A percentile compares a stretch with the other conserved stretches of the same genome.
Conservation (phyloP, 1,284 basidiomycete species). For the Singerocomus rubriflavus region DNA sequence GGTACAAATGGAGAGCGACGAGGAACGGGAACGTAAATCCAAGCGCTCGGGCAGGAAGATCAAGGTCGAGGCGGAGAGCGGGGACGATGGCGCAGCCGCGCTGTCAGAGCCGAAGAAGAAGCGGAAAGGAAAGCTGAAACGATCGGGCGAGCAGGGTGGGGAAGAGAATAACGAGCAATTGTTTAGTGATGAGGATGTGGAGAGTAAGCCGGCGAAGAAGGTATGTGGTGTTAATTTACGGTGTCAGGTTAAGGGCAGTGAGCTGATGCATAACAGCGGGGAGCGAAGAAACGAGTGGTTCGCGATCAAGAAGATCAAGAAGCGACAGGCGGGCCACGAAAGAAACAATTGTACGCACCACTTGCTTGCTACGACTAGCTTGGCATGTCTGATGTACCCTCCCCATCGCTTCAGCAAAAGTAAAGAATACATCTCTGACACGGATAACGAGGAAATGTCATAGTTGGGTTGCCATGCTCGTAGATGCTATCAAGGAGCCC, state of each 20-base stretch:
- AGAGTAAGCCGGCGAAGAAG: constrained; percentile 65
- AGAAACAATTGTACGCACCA: constrained; percentile 69
- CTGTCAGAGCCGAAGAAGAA: constrained; percentile 44
- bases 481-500: not conserved
- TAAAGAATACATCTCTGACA: constrained; percentile 74
- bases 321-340: constrained; percentile 46
- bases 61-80: constrained; percentile 54
- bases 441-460: constrained; percentile 70
- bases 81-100: constrained; percentile 48
- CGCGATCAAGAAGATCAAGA: constrained; percentile 77
- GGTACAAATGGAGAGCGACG: constrained; percentile 67
- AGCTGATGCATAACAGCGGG: constrained; percentile 32
- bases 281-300: constrained; percentile 67
- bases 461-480: constrained; percentile 21
- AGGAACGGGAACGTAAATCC: constrained; percentile 66
- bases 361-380: not conserved
- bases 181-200: constrained; percentile 68
- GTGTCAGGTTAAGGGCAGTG: not conserved
- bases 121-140: constrained; percentile 48
- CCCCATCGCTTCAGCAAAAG: constrained; percentile 54
- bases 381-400: not conserved
- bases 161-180: constrained; percentile 49
- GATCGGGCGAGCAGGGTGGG: constrained; percentile 39
- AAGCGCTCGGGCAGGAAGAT: constrained; percentile 55
- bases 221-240: constrained; percentile 33